These are phyloP conservation scores for Colletotrichum paranaense DNA, from an alignment of 2,329 filamentous ascomycete genomes.

Conservation along the genomic window DNA sequence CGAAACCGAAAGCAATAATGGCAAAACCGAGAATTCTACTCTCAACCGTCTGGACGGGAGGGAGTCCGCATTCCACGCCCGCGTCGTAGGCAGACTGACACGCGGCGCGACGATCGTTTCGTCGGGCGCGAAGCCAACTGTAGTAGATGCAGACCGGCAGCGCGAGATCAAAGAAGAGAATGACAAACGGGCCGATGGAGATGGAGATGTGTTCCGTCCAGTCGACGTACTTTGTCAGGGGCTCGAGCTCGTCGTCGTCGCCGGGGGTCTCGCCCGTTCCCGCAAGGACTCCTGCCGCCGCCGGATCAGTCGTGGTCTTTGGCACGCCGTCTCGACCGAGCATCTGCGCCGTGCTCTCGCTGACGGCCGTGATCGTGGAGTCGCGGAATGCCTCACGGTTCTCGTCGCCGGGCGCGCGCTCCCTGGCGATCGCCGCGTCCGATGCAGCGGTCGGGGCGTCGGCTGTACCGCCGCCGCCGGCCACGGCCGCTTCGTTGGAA, in stretches of 20 bases:
- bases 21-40: conserved; percentile 28
- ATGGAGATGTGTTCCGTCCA: conserved; percentile 34
- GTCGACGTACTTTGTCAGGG: conserved; percentile 33
- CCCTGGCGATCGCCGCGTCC: not conserved
- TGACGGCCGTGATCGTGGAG: conserved; percentile 30
- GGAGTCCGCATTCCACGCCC: conserved; percentile 21
- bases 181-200: conserved; percentile 32
- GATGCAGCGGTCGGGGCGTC: conserved; percentile 17
- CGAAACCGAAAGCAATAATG: conserved; percentile 32
- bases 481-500: conserved; percentile 12
- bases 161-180: conserved; percentile 32
- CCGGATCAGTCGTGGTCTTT: conserved; percentile 28
- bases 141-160: conserved; percentile 33
- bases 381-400: conserved; percentile 30
- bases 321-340: conserved; percentile 20
- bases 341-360: conserved; percentile 28
- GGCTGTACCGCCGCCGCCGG: conserved; percentile 14
- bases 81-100: conserved; percentile 22
- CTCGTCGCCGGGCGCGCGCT: conserved; percentile 26
- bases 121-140: conserved; percentile 30
- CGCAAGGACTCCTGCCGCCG: conserved; percentile 18
- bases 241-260: conserved; percentile 29
- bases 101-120: conserved; percentile 22
- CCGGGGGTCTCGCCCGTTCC: conserved; percentile 14
- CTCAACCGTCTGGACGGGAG: conserved; percentile 26